A percentile compares a stretch with the other conserved stretches of the same genome.
Conservation (phyloP, 495 filamentous ascomycete genomes). For the Penicillium subrubescens region DNA sequence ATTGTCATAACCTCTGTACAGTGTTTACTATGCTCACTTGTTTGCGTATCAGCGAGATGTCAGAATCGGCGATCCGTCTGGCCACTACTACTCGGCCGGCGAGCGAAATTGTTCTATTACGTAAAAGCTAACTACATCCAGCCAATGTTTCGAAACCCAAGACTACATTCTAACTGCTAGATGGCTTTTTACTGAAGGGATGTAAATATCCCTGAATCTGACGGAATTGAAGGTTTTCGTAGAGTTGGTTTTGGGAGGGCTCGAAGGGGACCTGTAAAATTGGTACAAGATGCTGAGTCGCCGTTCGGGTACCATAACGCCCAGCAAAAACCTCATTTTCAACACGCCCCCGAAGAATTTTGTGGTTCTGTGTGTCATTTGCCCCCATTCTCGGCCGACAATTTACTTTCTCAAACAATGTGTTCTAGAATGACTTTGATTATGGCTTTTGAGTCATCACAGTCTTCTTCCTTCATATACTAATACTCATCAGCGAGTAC, state of each 20-base stretch:
- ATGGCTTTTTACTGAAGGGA: too few relatives aligned
- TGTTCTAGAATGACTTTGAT: neutral
- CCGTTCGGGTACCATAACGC: neutral
- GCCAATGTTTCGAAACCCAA: too few relatives aligned
- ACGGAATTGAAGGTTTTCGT: neutral
- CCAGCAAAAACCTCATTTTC: neutral
- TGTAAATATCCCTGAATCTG: too few relatives aligned
- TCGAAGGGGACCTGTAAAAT: neutral
- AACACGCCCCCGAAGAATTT: neutral
- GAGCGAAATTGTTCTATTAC: neutral
- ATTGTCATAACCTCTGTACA: too few relatives aligned
- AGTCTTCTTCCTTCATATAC: neutral
- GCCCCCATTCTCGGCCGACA: neutral
- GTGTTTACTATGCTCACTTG: too few relatives aligned
- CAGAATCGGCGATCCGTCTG: neutral
- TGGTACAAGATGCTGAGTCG: neutral
- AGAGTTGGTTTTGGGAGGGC: neutral
- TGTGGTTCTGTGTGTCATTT: neutral
- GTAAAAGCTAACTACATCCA: neutral
- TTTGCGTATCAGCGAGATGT: neutral
- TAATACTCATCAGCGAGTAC: neutral
- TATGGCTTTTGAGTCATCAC: neutral
- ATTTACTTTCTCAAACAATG: neutral
- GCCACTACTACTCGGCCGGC: neutral
- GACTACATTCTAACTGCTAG: too few relatives aligned